Percentiles rank a stretch among this genome's conserved stretches.
Evolutionary conservation across 345 rosid species (phyloP).

Genomic region (Syzygium oleosum): DNA sequence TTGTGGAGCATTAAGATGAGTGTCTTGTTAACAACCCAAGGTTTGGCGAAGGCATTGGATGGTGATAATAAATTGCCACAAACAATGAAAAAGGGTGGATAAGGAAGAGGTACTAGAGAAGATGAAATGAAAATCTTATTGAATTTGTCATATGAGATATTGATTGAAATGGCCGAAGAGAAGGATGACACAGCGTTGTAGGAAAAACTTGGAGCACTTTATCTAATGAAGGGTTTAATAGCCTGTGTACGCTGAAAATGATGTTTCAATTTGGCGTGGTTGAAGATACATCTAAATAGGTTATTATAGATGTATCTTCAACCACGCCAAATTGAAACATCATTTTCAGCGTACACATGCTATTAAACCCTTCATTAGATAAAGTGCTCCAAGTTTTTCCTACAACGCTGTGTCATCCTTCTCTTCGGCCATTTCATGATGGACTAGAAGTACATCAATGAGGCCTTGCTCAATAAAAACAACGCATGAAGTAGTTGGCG

Average conservation of each 20-base stretch:
- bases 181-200: background rate
- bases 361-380: background rate
- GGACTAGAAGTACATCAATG: background rate
- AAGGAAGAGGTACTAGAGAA: background rate
- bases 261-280: background rate
- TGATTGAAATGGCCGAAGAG: background rate
- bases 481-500: background rate
- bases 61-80: background rate
- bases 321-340: background rate
- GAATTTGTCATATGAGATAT: background rate
- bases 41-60: background rate
- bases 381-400: background rate
- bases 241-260: background rate
- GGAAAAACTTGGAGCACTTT: background rate
- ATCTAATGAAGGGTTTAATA: background rate
- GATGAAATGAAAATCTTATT: background rate
- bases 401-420: background rate
- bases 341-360: background rate
- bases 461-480: background rate
- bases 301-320: background rate
- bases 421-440: background rate
- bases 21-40: background rate
- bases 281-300: background rate
- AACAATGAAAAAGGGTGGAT: background rate
- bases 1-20: background rate